Evolutionary conservation across 352 stramenopile species (phyloP).

Genomic region (Blastocystis sp.): DNA sequence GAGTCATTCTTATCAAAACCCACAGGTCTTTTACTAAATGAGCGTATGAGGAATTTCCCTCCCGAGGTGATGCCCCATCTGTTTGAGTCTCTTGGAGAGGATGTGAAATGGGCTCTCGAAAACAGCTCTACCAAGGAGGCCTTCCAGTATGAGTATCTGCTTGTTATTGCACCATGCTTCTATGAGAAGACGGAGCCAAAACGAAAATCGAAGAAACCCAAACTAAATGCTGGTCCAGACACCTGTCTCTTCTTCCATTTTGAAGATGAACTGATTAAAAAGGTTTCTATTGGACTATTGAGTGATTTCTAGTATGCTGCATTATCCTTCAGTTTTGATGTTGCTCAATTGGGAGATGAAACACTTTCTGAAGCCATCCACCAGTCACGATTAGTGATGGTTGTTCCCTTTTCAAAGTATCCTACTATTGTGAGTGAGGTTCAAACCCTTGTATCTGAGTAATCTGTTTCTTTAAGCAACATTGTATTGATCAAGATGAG

Average conservation of each 20-base stretch:
- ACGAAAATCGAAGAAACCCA: neutral
- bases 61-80: conserved; percentile 54
- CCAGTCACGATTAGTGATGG: conserved; percentile 28
- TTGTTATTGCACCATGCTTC: conserved; percentile 60
- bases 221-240: neutral
- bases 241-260: conserved; percentile 57
- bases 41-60: conserved; percentile 62
- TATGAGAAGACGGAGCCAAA: neutral
- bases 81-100: conserved; percentile 44
- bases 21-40: conserved; percentile 53
- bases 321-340: conserved; percentile 10
- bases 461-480: conserved; percentile 6
- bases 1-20: conserved; percentile 12
- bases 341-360: conserved; percentile 4
- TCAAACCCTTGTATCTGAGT: neutral
- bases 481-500: conserved; percentile 56
- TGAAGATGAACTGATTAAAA: conserved; percentile 62
- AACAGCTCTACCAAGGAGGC: conserved; percentile 54
- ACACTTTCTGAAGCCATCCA: neutral
- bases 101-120: conserved; percentile 55
- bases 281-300: neutral
- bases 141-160: conserved; percentile 57
- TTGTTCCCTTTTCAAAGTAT: conserved; percentile 18
- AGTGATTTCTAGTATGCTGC: neutral
- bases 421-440: conserved; percentile 13